Percentiles rank a stretch among this genome's conserved stretches.
These are phyloP conservation scores for Pseudonitzschia multiseries DNA, from an alignment of 108 stramenopile species.

Conservation along the genomic window DNA sequence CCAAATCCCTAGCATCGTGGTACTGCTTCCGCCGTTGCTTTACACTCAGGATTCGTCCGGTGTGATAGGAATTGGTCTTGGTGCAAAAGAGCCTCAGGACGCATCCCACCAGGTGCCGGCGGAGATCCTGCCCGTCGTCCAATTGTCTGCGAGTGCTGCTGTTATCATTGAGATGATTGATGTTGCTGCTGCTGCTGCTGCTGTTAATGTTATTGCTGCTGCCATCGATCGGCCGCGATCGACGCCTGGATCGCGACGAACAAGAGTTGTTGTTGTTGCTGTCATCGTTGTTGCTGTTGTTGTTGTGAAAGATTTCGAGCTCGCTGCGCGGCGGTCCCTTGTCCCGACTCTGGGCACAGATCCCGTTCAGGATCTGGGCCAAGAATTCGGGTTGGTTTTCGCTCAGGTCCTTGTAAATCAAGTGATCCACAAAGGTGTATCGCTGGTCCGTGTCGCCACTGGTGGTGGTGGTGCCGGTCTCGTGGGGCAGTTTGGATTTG, in stretches of 20 bases:
- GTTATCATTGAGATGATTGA: not conserved
- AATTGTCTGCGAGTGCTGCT: not conserved
- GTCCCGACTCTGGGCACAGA: not conserved
- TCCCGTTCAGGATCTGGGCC: not conserved
- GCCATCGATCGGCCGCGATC: no score
- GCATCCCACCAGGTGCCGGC: constrained; percentile 55
- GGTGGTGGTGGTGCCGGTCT: no score
- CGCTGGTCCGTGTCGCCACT: no score
- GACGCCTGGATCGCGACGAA: no score
- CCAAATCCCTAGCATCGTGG: no score
- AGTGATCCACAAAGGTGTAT: constrained; percentile 7
- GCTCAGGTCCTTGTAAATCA: constrained; percentile 8
- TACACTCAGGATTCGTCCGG: constrained; percentile 69
- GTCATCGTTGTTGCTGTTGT: not conserved
- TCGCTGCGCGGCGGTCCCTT: constrained; percentile 28
- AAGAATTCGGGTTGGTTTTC: constrained; percentile 14
- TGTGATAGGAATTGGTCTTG: constrained; percentile 67
- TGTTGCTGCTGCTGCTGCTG: not conserved
- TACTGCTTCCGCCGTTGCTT: no score
- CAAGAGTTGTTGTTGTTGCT: no score
- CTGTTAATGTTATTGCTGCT: not conserved
- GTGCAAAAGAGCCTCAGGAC: constrained; percentile 62
- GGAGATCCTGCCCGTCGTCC: constrained; percentile 4
- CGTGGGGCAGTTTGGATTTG: not conserved
- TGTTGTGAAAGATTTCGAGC: constrained; percentile 20